phyloP scores from a whole-genome alignment of 192 early-diverging fungal species.

The Glomus cerebriforme region DNA sequence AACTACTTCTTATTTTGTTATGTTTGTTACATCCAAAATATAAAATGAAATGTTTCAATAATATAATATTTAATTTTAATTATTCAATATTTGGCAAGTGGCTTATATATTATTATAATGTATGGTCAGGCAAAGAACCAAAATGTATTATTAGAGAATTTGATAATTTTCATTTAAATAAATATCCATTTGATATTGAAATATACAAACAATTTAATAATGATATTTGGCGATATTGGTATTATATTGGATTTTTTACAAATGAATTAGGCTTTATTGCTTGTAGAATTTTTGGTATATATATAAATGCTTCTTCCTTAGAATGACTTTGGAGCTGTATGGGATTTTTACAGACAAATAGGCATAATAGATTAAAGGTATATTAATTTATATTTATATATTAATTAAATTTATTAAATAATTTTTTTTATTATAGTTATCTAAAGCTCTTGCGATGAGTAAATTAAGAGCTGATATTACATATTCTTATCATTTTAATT shows the following conservation, averaged over 20 bases:
- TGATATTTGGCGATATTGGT: background rate
- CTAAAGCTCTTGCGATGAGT: background rate
- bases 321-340: background rate
- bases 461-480: constrained; percentile 6
- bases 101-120: constrained; percentile 14
- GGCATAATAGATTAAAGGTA: background rate
- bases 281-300: constrained; percentile 9
- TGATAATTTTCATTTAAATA: background rate
- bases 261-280: background rate
- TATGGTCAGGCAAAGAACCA: constrained; percentile 7
- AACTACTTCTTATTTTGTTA: background rate
- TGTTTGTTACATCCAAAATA: constrained; percentile 19
- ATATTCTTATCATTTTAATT: background rate
- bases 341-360: background rate
- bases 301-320: background rate
- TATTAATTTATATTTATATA: background rate
- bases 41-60: background rate
- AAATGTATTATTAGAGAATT: constrained; percentile 14
- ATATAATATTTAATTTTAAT: background rate
- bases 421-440: constrained; percentile 18
- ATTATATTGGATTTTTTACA: background rate
- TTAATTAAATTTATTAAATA: background rate
- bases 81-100: constrained; percentile 1
- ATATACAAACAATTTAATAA: background rate
- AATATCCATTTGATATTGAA: constrained; percentile 18